Conservation (phyloP, 805 yeast species). For the Metschnikowia colocasiae region DNA sequence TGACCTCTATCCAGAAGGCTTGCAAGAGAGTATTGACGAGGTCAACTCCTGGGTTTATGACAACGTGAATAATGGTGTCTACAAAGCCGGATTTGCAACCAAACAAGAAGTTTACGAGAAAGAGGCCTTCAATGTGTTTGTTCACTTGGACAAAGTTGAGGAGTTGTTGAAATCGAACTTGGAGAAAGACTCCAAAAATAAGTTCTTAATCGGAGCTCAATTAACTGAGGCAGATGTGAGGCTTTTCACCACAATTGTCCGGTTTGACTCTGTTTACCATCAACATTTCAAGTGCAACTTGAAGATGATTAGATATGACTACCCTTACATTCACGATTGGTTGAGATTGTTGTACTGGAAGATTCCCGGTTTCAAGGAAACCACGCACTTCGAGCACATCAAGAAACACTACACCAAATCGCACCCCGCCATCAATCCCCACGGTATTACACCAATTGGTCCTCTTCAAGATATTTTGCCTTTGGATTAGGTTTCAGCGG, state of each 20-base stretch:
- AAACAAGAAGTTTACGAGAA: slow-evolving; percentile 76
- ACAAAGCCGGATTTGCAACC: slow-evolving; percentile 87
- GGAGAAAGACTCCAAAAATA: slow-evolving; percentile 22
- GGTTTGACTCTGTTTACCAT: slow-evolving; percentile 91
- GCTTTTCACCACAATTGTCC: slow-evolving; percentile 77
- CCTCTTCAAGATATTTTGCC: slow-evolving; percentile 72
- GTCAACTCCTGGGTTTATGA: slow-evolving; percentile 81
- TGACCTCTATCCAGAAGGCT: slow-evolving; percentile 59
- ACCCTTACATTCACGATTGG: slow-evolving; percentile 79
- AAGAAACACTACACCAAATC: slow-evolving; percentile 88
- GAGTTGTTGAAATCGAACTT: slow-evolving; percentile 47
- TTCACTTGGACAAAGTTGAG: slow-evolving; percentile 68
- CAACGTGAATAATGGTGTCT: slow-evolving; percentile 87
- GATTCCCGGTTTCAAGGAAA: slow-evolving; percentile 63
- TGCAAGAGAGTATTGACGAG: slow-evolving; percentile 62
- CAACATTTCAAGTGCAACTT: slow-evolving; percentile 95
- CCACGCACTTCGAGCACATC: slow-evolving; percentile 87
- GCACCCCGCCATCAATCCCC: slow-evolving; percentile 76
- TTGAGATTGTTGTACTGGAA: slow-evolving; percentile 79
- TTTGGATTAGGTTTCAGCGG: slow-evolving; percentile 6
- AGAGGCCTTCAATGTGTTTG: slow-evolving; percentile 61
- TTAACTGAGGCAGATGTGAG: slow-evolving; percentile 91
- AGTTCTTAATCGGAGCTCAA: slow-evolving; percentile 52
- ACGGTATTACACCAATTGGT: slow-evolving; percentile 81
- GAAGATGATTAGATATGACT: slow-evolving; percentile 73